Percentiles rank a stretch among this genome's conserved stretches.
Evolutionary conservation across 768 basidiomycete species (phyloP).

Genomic region (Lactarius hengduanensis): DNA sequence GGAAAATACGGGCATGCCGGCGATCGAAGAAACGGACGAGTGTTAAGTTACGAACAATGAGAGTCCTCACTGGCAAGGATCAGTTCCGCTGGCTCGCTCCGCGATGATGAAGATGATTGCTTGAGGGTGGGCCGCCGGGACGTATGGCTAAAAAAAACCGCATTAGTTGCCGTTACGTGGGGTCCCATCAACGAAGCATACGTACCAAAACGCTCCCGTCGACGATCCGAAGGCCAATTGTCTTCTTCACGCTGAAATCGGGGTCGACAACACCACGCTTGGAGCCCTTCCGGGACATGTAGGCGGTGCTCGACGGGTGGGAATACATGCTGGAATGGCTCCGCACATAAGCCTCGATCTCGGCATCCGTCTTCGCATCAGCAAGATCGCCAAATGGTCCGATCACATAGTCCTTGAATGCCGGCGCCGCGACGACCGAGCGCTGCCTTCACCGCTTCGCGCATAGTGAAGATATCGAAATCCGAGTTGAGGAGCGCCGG

Average conservation of each 20-base stretch:
- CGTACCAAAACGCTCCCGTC: constrained; percentile 31
- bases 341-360: constrained; percentile 29
- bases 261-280: constrained; percentile 44
- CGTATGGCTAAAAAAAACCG: constrained; percentile 19
- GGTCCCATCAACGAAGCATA: not conserved
- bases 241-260: constrained; percentile 45
- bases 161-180: not conserved
- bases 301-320: constrained; percentile 40
- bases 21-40: too few relatives aligned
- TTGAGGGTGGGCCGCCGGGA: constrained; percentile 22
- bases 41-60: not conserved
- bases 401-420: constrained; percentile 11
- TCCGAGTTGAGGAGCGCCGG: constrained; percentile 22
- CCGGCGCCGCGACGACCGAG: constrained; percentile 7
- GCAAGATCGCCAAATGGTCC: constrained; percentile 1
- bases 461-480: constrained; percentile 18
- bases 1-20: too few relatives aligned
- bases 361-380: constrained; percentile 21
- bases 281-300: constrained; percentile 41
- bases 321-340: constrained; percentile 25
- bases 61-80: not conserved
- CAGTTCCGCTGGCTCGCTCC: constrained; percentile 23
- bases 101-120: constrained; percentile 22
- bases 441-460: constrained; percentile 7
- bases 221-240: constrained; percentile 41